Evolutionary conservation across 331 rosid species (phyloP).

Genomic region (Malus hybrid): DNA sequence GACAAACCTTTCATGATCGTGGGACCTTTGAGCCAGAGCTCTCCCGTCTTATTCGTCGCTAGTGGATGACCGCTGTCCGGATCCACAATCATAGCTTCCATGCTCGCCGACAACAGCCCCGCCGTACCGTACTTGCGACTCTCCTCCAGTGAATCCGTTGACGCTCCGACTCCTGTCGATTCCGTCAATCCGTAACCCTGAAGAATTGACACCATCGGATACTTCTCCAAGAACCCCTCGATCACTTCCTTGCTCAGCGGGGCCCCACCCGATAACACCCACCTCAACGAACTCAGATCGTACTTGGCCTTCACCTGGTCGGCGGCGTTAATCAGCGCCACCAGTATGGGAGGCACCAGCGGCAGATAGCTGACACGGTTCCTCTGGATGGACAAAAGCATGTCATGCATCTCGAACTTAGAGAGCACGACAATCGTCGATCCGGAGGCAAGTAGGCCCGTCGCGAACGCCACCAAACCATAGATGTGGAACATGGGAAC

Average conservation of each 20-base stretch:
- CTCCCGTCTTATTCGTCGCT: constrained; percentile 57
- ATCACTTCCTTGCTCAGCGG: constrained; percentile 79
- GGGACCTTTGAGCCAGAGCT: constrained; percentile 87
- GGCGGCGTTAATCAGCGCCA: constrained; percentile 60
- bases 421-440: constrained; percentile 65
- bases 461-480: constrained; percentile 63
- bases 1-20: constrained; percentile 69
- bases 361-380: constrained; percentile 54
- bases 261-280: constrained; percentile 69
- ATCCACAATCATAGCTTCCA: constrained; percentile 65
- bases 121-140: constrained; percentile 84
- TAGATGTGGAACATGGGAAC: constrained; percentile 93
- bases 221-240: constrained; percentile 68
- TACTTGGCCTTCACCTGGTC: constrained; percentile 54
- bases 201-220: constrained; percentile 43
- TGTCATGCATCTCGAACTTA: constrained; percentile 71
- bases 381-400: constrained; percentile 51
- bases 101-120: constrained; percentile 55
- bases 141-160: constrained; percentile 78
- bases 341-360: constrained; percentile 79
- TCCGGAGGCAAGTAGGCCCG: constrained; percentile 54
- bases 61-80: constrained; percentile 38
- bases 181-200: constrained; percentile 92
- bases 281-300: constrained; percentile 48
- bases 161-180: constrained; percentile 66